Evolutionary conservation across 352 stramenopile species (phyloP).

Genomic region (Pythium scleroteichum): DNA sequence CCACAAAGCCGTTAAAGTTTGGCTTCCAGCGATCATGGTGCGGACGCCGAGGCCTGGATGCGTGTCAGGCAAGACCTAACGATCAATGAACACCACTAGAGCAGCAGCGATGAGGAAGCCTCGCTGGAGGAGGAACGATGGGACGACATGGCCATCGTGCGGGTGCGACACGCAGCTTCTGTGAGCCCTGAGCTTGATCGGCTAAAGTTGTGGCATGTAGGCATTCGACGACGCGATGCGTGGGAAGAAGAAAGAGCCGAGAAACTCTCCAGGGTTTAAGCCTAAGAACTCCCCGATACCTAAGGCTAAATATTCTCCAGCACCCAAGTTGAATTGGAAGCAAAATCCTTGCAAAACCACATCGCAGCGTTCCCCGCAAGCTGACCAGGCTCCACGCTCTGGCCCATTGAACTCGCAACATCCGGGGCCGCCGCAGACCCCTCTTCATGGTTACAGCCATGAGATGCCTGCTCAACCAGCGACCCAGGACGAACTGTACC

Average conservation of each 20-base stretch:
- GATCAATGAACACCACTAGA: constrained; percentile 26
- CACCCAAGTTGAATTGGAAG: neutral
- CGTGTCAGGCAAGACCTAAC: neutral
- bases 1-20: too few relatives aligned
- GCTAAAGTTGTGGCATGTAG: constrained; percentile 20
- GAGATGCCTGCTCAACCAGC: neutral
- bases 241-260: constrained; percentile 29
- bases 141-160: constrained; percentile 83
- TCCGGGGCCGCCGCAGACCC: neutral
- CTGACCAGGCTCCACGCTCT: neutral
- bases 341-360: neutral
- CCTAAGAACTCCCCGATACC: too few relatives aligned
- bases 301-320: neutral
- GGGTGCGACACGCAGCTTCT: constrained; percentile 29
- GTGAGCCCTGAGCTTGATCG: neutral
- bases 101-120: constrained; percentile 40
- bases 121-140: constrained; percentile 61
- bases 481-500: constrained; percentile 47
- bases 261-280: neutral
- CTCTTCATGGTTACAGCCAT: neutral
- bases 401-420: neutral
- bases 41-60: neutral
- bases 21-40: neutral
- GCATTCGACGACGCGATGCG: constrained; percentile 72
- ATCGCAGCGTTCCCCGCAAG: neutral